Evolutionary conservation across 495 filamentous ascomycete species (phyloP).

Genomic region (Neurospora hispaniola): DNA sequence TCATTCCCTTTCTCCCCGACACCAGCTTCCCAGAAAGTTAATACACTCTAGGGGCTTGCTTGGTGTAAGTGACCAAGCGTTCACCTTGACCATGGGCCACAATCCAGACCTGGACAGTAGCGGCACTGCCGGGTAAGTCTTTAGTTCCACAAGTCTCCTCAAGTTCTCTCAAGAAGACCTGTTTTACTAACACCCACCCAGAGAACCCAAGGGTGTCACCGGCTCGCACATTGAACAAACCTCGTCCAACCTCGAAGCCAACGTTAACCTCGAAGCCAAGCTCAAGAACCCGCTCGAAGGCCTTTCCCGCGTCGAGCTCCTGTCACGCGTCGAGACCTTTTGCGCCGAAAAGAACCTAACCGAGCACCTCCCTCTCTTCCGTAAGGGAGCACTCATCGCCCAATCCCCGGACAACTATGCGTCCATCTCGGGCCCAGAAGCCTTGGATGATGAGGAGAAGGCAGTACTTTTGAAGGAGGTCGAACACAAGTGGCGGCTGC

Average conservation of each 20-base stretch:
- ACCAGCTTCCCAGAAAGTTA: background rate
- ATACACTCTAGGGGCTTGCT: background rate
- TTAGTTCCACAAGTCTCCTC: background rate
- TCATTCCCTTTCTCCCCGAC: background rate
- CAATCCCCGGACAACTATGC: conserved; percentile 47
- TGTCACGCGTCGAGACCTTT: conserved; percentile 46
- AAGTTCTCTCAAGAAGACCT: background rate
- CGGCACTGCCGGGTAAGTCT: background rate
- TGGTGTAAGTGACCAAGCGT: background rate
- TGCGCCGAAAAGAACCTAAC: conserved; percentile 38
- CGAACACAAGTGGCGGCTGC: conserved; percentile 55
- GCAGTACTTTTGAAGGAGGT: conserved; percentile 43
- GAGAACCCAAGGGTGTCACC: conserved; percentile 22
- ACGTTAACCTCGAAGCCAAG: conserved; percentile 37
- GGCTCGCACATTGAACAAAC: conserved; percentile 26
- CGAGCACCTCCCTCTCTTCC: conserved; percentile 40
- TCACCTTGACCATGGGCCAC: background rate
- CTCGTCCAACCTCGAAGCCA: conserved; percentile 28
- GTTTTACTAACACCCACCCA: background rate
- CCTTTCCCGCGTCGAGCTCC: conserved; percentile 40
- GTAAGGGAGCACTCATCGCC: conserved; percentile 56
- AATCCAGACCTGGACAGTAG: background rate
- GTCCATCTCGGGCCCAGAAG: conserved; percentile 34
- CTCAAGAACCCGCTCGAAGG: conserved; percentile 48
- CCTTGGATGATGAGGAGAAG: conserved; percentile 46